Percentiles rank a stretch among this genome's conserved stretches.
Conservation (phyloP, 2,329 filamentous ascomycete species). For the Fusarium sp. region DNA sequence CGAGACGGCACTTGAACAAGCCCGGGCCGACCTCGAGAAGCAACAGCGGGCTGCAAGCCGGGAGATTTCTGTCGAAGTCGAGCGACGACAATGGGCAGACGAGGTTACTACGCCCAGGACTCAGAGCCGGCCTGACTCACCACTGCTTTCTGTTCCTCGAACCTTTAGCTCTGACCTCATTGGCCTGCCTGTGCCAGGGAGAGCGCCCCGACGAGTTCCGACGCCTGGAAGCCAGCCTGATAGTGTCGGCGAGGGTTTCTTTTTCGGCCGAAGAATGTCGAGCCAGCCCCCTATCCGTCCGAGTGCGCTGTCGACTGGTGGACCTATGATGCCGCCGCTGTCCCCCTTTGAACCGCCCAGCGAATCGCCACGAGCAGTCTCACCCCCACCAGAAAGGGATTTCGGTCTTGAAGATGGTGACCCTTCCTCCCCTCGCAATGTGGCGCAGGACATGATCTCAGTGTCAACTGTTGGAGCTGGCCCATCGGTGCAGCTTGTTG, state of each 20-base stretch:
- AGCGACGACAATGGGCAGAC: constrained; percentile 64
- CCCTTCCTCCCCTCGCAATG: constrained; percentile 72
- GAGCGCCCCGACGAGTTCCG: constrained; percentile 46
- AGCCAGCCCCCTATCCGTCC: constrained; percentile 59
- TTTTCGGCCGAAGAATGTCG: constrained; percentile 61
- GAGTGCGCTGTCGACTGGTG: constrained; percentile 52
- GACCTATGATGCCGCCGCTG: constrained; percentile 54
- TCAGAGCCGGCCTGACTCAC: constrained; percentile 66
- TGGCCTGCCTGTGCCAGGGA: constrained; percentile 56
- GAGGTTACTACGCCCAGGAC: constrained; percentile 59
- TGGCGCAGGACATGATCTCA: constrained; percentile 86
- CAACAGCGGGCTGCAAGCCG: constrained; percentile 52
- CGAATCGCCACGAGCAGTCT: constrained; percentile 51
- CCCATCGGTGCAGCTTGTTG: constrained; percentile 93
- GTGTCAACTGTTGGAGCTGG: constrained; percentile 91
- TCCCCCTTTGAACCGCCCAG: constrained; percentile 58
- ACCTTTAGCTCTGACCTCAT: constrained; percentile 67
- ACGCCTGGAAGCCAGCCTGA: constrained; percentile 64
- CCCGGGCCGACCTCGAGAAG: constrained; percentile 62
- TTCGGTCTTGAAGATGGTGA: constrained; percentile 61
- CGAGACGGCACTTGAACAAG: constrained; percentile 72
- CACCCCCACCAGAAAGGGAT: constrained; percentile 59
- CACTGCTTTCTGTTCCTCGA: constrained; percentile 61
- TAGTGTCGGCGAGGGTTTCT: constrained; percentile 52
- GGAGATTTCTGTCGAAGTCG: constrained; percentile 52